Evolutionary conservation across 192 early-diverging fungal genomes (phyloP), one percentile per base, ranked within the genome.

Genomic region (Umbelopsis sp.): DNA sequence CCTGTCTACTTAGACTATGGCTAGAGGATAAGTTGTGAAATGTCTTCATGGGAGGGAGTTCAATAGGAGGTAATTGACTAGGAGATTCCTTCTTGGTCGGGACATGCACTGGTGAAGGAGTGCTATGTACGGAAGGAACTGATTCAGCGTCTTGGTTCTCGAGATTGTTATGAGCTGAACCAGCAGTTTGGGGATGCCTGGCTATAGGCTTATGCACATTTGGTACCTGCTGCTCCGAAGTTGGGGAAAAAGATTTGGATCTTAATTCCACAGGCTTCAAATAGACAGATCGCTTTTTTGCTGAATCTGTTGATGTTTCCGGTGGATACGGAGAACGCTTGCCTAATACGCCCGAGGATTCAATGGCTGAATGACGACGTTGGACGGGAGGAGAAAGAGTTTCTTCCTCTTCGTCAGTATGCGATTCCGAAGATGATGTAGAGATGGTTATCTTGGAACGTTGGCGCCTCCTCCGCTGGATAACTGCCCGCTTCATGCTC

Each of bases 401-500:
- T 16, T 61, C 55, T 18, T 61, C 55, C 10, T 61, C 55, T 61
- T 61, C 55, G 35, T 61, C 55, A 4, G 55, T 61, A 61, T 61
- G 55, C 4, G 55, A 61, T 35, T 61, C 55, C 11, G 55, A 61
- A 11, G 55, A 61, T 33, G 55, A 61, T 7, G 55, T 61, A 35
- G 55, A 61, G 18, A 35, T 30, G 6, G 21, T 61, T 25, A 61
- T 61, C 33, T 61, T 61, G 27, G 55, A 61, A 2, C 55, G 25
- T 33, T 61, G 55, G 4, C 88, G 78, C 20, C 82, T 84, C 8
- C 91, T 73, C 8, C 92, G 82, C 74, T 89, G 87, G 68, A 93
- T 91, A 15, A 89, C 85, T 10, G 84, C 75, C n/a, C 87, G 81
- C 71, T 90, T 89, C 83, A 93, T 84, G 4, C 82, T 87, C 47